Evolutionary conservation across 2,329 filamentous ascomycete species (phyloP), one percentile per base, ranked within the genome.

Genomic region (Stromatinia cepivora): DNA sequence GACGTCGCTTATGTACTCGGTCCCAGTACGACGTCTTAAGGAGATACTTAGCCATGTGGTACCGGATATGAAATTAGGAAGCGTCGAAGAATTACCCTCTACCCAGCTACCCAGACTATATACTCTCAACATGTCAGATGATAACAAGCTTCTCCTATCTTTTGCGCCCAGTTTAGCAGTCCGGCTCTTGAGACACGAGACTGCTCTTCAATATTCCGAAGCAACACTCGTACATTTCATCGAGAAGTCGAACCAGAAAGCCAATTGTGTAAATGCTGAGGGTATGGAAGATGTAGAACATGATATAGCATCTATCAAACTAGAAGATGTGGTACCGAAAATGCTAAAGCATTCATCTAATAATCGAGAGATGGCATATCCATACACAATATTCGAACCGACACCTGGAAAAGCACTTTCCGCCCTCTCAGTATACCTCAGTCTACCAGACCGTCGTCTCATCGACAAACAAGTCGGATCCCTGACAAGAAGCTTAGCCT

Each of bases 321-420:
- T 76, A 20, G 53, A 64, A 62, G 66, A 59, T 8, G 61, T 77
- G 62, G 67, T 75, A 45, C 77, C 77, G 13, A 78, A 73, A 69
- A 53, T 79, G 53, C 69, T 79, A n/a, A 77, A 76, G 66, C 76
- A 78, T 70, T 77, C 76, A 3, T 73, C 74, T 13, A 76, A 74
- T 58, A 74, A 73, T 22, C 71, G 72, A 62, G 77, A 77, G 66
- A 73, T 77, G 71, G 74, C 73, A 58, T 75, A 77, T 50, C 76
- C 77, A 7, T 79, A 78, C 67, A 77, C 71, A 53, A 75, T 78
- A 28, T 76, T 76, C 46, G 72, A 77, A 42, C 70, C 68, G 2
- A 71, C 67, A 31, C 31, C 69, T 5, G 76, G 77, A 22, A 71
- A 64, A 15, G 67, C 76, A 20, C 71, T 78, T 11, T 78, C 75